These are phyloP conservation scores for Samsoniella hepiali DNA, from an alignment of 2,329 filamentous ascomycete genomes.

Conservation along the genomic window DNA sequence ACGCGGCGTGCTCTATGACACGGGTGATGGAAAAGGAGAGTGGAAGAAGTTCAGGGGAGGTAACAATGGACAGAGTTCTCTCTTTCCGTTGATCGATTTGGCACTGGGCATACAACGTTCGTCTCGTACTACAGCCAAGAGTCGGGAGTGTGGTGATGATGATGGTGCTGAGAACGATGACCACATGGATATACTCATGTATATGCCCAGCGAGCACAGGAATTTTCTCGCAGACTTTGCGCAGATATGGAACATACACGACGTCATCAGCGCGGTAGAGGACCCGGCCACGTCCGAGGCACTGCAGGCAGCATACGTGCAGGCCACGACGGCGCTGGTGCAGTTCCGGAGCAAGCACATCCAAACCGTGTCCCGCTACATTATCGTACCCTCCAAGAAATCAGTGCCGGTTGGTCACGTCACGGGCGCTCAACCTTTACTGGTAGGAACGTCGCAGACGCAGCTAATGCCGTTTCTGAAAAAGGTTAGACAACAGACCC, in stretches of 20 bases:
- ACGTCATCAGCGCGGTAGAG: constrained; percentile 67
- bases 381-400: constrained; percentile 68
- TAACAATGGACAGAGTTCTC: constrained; percentile 86
- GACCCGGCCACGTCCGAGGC: constrained; percentile 48
- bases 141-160: constrained; percentile 25
- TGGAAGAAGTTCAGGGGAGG: constrained; percentile 86
- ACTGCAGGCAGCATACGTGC: constrained; percentile 56
- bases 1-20: constrained; percentile 78
- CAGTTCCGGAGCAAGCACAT: constrained; percentile 82
- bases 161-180: constrained; percentile 29
- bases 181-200: constrained; percentile 69
- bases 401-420: too few relatives aligned
- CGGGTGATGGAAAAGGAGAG: constrained; percentile 59
- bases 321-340: constrained; percentile 70
- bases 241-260: constrained; percentile 62
- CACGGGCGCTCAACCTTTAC: constrained; percentile 29
- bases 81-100: constrained; percentile 51
- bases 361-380: constrained; percentile 84
- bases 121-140: constrained; percentile 34
- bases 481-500: too few relatives aligned
- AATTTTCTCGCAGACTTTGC: neutral
- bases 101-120: constrained; percentile 61
- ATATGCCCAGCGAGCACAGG: constrained; percentile 63
- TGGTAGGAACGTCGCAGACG: constrained; percentile 69
- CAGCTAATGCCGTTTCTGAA: neutral